These are phyloP conservation scores for Acorus gramineus DNA, from an alignment of 106 monocot genomes.

Conservation along the genomic window DNA sequence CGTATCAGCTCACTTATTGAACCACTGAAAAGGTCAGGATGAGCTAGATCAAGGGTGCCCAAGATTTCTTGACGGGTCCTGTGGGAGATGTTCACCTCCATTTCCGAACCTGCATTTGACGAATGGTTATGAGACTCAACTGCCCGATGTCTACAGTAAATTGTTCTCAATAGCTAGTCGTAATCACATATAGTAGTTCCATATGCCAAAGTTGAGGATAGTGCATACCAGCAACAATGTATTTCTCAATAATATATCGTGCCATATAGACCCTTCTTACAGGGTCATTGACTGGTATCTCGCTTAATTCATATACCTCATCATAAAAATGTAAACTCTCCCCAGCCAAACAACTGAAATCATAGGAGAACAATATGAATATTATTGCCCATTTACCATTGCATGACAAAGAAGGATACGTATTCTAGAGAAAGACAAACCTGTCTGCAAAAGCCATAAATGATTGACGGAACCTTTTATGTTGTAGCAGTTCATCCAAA, in stretches of 20 bases:
- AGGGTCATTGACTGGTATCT: constrained; percentile 23
- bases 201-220: too few relatives aligned
- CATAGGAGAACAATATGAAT: not conserved
- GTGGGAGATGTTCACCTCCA: constrained; percentile 39
- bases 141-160: too few relatives aligned
- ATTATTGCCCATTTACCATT: too few relatives aligned
- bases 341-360: constrained; percentile 30
- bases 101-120: constrained; percentile 21
- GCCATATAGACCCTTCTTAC: constrained; percentile 31
- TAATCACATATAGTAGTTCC: too few relatives aligned
- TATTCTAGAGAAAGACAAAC: not conserved
- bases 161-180: too few relatives aligned
- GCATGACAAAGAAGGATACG: too few relatives aligned
- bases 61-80: constrained; percentile 29
- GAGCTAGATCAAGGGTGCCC: constrained; percentile 14
- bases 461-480: constrained; percentile 28
- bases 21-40: constrained; percentile 19
- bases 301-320: constrained; percentile 19
- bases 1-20: constrained; percentile 17
- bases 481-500: constrained; percentile 20
- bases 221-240: constrained; percentile 15
- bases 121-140: too few relatives aligned
- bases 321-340: constrained; percentile 35
- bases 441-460: constrained; percentile 44
- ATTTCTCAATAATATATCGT: constrained; percentile 29